These are phyloP conservation scores for Stagonosporopsis tanaceti DNA, from an alignment of 2,329 filamentous ascomycete genomes.

Conservation along the genomic window DNA sequence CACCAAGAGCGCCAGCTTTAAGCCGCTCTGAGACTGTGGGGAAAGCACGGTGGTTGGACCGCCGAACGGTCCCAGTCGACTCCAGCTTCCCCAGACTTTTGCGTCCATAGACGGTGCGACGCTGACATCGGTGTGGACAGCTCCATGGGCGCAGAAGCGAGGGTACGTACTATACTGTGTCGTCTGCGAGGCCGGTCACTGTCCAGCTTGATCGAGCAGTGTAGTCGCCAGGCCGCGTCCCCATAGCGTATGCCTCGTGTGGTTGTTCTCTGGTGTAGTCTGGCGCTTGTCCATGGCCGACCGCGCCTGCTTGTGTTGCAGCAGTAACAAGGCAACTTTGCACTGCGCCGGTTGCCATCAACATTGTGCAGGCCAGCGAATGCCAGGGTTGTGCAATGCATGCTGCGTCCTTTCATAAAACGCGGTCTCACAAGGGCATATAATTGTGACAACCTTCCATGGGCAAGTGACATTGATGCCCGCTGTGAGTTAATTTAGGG, in stretches of 20 bases:
- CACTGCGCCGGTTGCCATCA: slow-evolving; percentile 27
- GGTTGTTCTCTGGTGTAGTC: slow-evolving; percentile 30
- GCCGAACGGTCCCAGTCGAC: slow-evolving; percentile 13
- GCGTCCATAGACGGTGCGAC: slow-evolving; percentile 18
- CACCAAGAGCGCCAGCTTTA: slow-evolving; percentile 26
- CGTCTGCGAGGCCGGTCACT: slow-evolving; percentile 2
- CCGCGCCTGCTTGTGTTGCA: neutral
- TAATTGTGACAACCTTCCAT: slow-evolving; percentile 13
- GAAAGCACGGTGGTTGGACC: slow-evolving; percentile 23
- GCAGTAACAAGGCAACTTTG: slow-evolving; percentile 6
- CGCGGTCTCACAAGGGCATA: slow-evolving; percentile 15
- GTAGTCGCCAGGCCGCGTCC: slow-evolving; percentile 15
- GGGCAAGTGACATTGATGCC: slow-evolving; percentile 26
- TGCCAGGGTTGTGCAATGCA: slow-evolving; percentile 10
- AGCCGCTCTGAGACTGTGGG: slow-evolving; percentile 30
- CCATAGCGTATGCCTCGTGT: slow-evolving; percentile 28
- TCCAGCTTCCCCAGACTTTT: slow-evolving; percentile 39
- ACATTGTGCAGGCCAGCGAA: slow-evolving; percentile 28
- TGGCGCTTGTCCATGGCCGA: slow-evolving; percentile 27
- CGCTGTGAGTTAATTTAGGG: slow-evolving; percentile 29
- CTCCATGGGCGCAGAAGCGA: slow-evolving; percentile 8
- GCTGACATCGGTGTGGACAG: slow-evolving; percentile 30
- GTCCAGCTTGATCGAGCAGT: slow-evolving; percentile 5
- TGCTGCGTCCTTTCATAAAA: slow-evolving; percentile 15
- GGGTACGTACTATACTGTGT: neutral